A percentile compares a stretch with the other conserved stretches of the same genome.
Conservation (phyloP, 228 moss, liverwort and hornwort genomes). For the Sphagnum magellanicum region DNA sequence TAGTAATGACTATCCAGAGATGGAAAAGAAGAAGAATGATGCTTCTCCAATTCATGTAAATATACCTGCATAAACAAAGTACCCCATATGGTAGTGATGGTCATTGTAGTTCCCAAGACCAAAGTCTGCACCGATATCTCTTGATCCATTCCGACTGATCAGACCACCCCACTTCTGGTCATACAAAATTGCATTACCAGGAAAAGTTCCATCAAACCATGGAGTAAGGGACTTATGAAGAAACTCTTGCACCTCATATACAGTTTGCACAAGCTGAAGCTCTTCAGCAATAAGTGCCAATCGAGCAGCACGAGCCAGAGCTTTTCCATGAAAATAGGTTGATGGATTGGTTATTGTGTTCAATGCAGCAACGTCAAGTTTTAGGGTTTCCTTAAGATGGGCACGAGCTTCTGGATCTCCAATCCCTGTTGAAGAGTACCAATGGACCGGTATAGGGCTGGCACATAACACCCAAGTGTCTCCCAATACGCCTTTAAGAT, state of each 20-base stretch:
- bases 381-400: slow-evolving; percentile 51
- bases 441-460: slow-evolving; percentile 23
- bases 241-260: slow-evolving; percentile 52
- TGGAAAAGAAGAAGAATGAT: no score
- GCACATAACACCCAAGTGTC: slow-evolving; percentile 54
- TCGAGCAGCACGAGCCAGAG: slow-evolving; percentile 77
- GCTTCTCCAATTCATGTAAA: background rate
- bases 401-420: slow-evolving; percentile 17
- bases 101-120: slow-evolving; percentile 87
- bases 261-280: slow-evolving; percentile 32
- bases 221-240: slow-evolving; percentile 52
- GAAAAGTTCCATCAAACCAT: slow-evolving; percentile 63
- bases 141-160: slow-evolving; percentile 55
- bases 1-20: no score
- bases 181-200: slow-evolving; percentile 68
- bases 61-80: slow-evolving; percentile 84
- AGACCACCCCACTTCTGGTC: slow-evolving; percentile 69
- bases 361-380: slow-evolving; percentile 45
- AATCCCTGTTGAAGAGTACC: slow-evolving; percentile 63
- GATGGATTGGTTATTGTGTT: slow-evolving; percentile 51
- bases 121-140: slow-evolving; percentile 78
- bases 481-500: slow-evolving; percentile 70
- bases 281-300: slow-evolving; percentile 85
- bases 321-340: slow-evolving; percentile 85
- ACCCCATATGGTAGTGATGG: slow-evolving; percentile 90